Evolutionary conservation across 805 yeast genomes (phyloP).

Genomic region (Yarrowia sp.): DNA sequence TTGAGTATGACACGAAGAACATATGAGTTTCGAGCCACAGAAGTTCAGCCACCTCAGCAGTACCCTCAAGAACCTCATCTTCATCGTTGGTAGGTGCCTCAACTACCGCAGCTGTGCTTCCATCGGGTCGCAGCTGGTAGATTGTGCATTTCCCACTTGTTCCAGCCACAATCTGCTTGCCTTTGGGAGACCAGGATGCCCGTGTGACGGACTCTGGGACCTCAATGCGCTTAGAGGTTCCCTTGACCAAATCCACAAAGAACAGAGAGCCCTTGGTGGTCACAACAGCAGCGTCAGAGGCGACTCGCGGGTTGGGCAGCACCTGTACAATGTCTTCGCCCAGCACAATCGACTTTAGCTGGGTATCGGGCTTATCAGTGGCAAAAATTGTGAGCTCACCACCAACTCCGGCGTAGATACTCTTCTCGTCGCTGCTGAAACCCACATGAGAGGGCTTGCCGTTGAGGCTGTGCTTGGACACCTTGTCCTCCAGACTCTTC

Average conservation of each 20-base stretch:
- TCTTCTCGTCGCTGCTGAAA: constrained; percentile 33
- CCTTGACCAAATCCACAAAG: background rate
- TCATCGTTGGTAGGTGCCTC: constrained; percentile 26
- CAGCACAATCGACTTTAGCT: background rate
- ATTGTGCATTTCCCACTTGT: constrained; percentile 28
- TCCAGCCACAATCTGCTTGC: constrained; percentile 33
- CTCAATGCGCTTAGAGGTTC: background rate
- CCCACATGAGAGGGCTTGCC: constrained; percentile 27
- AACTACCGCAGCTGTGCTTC: constrained; percentile 24
- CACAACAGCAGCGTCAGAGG: constrained; percentile 27
- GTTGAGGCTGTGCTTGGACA: background rate
- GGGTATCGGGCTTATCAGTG: background rate
- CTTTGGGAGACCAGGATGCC: constrained; percentile 34
- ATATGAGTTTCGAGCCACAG: constrained; percentile 31
- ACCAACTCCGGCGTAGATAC: constrained; percentile 26
- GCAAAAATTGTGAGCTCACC: background rate
- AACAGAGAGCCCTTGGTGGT: constrained; percentile 23
- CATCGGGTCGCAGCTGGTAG: constrained; percentile 26
- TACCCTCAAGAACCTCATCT: background rate
- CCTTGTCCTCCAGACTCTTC: constrained; percentile 16
- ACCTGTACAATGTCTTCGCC: constrained; percentile 26
- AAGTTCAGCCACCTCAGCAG: constrained; percentile 1
- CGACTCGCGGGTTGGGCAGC: constrained; percentile 28
- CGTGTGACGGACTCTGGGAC: constrained; percentile 25
- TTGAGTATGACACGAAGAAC: constrained; percentile 32